Base-by-base conservation (phyloP, 805 yeast species). In the Tetrapisispora namnaoensis region DNA sequence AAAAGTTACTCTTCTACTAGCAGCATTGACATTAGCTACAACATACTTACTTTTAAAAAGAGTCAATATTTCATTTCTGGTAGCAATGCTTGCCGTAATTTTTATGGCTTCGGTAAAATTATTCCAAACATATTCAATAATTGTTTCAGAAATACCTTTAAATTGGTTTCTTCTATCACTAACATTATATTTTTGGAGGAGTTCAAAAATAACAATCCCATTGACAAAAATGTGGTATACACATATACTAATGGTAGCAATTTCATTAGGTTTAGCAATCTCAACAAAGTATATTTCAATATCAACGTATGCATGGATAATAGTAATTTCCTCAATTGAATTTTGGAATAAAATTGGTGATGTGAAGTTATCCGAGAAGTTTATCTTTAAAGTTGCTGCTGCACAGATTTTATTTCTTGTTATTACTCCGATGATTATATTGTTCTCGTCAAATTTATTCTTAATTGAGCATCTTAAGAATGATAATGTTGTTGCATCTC, bases 321-420 rank as follows among this genome's bases (percentile, higher is more conserved):
- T 80, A 2, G 4, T 69, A 0, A 57, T 79, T 43, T 51, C 76
- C 2, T 46, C 74, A 1, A 11, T 45, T 9, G 79, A 80, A 51
- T 63, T 83, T 42, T 89, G 96, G 96, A 62, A 64, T 51, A 57
- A 78, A 13, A 61, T 83, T 37, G 95, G 93, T 14, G 96, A 91
- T 63, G 62, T 84, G 32, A 64, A 68, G 4, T 70, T 82, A 3
- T 40, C 76, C 1, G 63, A 69, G 9, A 48, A 46, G 17, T 45
- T 56, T 22, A 68, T 79, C 53, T 53, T 67, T 17, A 68, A 64
- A 48, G 80, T 77, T 56, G 58, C 74, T 17, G 20, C 63, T 0
- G 51, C 63, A 20, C 72, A 83, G 37, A 54, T 71, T 0, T 48
- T 69, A 16, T 66, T 72, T 9, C 66, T 83, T 41, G 53, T 83